Conservation (phyloP, 306 rosid species). For the Prunus campanulata region DNA sequence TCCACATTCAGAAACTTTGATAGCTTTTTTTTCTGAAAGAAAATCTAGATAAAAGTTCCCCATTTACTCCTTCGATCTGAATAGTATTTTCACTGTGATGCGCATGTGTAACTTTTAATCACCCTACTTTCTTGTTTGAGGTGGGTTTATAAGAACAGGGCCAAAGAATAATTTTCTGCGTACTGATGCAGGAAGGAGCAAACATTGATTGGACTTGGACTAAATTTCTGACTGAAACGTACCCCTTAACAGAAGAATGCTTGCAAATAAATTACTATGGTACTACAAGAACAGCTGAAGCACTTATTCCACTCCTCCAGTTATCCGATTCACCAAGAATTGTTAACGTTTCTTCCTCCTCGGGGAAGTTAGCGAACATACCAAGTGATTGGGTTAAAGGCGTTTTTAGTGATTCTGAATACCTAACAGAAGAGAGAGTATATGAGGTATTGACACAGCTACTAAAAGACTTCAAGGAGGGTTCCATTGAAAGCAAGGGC, state of each 20-base stretch:
- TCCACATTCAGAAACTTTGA: too few species aligned
- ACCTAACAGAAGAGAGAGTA: slow-evolving; percentile 33
- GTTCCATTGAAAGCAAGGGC: slow-evolving; percentile 30
- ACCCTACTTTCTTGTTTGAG: not conserved
- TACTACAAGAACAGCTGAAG: slow-evolving; percentile 26
- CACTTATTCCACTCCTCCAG: slow-evolving; percentile 49
- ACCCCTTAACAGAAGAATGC: slow-evolving; percentile 38
- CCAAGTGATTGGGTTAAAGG: slow-evolving; percentile 32
- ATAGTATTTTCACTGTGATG: too few species aligned
- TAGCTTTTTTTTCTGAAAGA: too few species aligned
- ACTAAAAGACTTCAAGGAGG: slow-evolving; percentile 36
- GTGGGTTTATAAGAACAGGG: too few species aligned
- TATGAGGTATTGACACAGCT: slow-evolving; percentile 30
- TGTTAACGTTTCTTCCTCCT: slow-evolving; percentile 39
- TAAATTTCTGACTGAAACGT: slow-evolving; percentile 21
- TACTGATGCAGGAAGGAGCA: slow-evolving; percentile 5
- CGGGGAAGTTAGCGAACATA: slow-evolving; percentile 31
- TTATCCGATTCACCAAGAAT: slow-evolving; percentile 50
- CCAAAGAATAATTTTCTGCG: not conserved
- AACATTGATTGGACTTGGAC: slow-evolving; percentile 19
- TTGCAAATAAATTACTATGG: slow-evolving; percentile 52
- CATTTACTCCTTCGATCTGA: too few species aligned
- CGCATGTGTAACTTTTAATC: not conserved
- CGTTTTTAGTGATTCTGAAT: slow-evolving; percentile 26
- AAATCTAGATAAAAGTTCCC: too few species aligned